Conservation (phyloP, 257 asterid species). For the Fraxinus pennsylvanica region DNA sequence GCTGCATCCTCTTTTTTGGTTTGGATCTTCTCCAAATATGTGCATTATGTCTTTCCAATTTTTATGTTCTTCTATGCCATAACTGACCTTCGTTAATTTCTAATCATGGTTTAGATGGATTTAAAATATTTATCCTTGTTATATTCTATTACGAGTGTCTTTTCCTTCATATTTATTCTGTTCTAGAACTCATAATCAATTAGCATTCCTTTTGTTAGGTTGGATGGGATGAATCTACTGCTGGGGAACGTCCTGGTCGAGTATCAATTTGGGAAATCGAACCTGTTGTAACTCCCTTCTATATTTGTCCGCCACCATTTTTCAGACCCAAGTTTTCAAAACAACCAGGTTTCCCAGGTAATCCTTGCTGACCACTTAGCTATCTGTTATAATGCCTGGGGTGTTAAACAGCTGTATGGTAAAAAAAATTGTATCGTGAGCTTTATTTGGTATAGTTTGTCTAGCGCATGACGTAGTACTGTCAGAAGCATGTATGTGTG, state of each 20-base stretch:
- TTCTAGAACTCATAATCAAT: neutral
- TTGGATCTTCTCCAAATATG: neutral
- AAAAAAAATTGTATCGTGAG: neutral
- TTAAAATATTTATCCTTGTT: neutral
- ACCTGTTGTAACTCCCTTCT: conserved; percentile 94
- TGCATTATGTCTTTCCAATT: neutral
- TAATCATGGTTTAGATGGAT: conserved; percentile 14
- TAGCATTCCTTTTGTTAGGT: conserved; percentile 48
- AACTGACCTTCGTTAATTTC: neutral
- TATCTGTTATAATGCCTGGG: neutral
- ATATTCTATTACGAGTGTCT: neutral
- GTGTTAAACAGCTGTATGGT: neutral
- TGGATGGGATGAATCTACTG: conserved; percentile 99
- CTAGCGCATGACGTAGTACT: neutral
- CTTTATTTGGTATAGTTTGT: neutral
- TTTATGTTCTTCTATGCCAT: neutral
- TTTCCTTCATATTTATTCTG: neutral
- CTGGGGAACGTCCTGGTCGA: conserved; percentile 92
- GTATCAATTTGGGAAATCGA: conserved; percentile 94
- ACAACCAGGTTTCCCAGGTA: conserved; percentile 79
- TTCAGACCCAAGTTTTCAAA: conserved; percentile 82
- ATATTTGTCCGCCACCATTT: conserved; percentile 93
- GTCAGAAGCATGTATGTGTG: neutral
- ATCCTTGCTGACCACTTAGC: neutral
- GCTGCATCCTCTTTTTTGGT: neutral